Conservation (phyloP, 2,329 filamentous ascomycete genomes). For the Aspergillus sp. region DNA sequence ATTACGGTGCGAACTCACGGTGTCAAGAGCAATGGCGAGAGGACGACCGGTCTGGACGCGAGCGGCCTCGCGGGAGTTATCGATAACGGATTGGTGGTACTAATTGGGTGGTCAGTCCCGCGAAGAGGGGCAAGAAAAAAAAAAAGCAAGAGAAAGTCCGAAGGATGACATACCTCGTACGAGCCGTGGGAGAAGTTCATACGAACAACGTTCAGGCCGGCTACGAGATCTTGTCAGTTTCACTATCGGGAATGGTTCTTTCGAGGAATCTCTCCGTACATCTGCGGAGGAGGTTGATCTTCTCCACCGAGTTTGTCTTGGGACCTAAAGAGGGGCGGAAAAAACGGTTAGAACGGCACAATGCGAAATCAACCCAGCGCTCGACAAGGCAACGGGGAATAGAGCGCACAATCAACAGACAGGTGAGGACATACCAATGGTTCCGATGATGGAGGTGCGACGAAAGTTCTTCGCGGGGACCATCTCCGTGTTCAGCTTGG, state of each 20-base stretch:
- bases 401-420: neutral
- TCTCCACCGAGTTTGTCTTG: slow-evolving; percentile 97
- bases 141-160: neutral
- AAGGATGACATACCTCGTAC: slow-evolving; percentile 61
- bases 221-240: slow-evolving; percentile 38
- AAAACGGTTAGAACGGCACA: slow-evolving; percentile 22
- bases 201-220: slow-evolving; percentile 95
- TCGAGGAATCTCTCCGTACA: slow-evolving; percentile 35
- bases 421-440: slow-evolving; percentile 67
- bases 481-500: slow-evolving; percentile 85
- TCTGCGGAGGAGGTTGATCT: slow-evolving; percentile 89
- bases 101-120: slow-evolving; percentile 32
- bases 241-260: neutral
- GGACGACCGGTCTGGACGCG: slow-evolving; percentile 74
- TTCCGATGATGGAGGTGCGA: slow-evolving; percentile 97
- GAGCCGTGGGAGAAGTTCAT: slow-evolving; percentile 99
- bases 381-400: neutral
- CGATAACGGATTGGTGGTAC: slow-evolving; percentile 98
- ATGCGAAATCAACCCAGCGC: neutral
- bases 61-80: slow-evolving; percentile 89
- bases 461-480: slow-evolving; percentile 86
- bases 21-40: slow-evolving; percentile 89
- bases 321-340: slow-evolving; percentile 56
- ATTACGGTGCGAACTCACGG: slow-evolving; percentile 52
- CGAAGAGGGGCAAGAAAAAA: neutral